These are phyloP conservation scores for Panicum virgatum DNA, from an alignment of 202 grass and related monocot genomes.

Conservation along the genomic window DNA sequence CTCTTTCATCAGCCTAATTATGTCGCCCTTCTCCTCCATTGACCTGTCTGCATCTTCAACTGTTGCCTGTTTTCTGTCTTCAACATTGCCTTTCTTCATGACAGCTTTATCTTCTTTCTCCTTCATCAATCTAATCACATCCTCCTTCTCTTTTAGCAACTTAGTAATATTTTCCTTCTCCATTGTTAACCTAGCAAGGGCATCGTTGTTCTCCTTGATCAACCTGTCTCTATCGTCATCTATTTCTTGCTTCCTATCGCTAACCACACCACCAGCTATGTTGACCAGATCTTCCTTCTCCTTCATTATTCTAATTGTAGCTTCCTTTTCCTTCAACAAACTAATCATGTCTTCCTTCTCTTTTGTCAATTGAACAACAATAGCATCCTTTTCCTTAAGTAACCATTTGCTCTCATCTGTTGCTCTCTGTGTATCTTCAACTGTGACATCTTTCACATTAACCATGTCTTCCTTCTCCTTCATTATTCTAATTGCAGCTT, in stretches of 20 bases:
- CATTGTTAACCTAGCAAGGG: constrained; percentile 28
- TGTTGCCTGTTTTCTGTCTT: constrained; percentile 19
- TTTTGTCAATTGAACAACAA: constrained; percentile 32
- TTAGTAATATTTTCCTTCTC: constrained; percentile 47
- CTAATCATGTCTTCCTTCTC: constrained; percentile 50
- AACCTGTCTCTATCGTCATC: constrained; percentile 37
- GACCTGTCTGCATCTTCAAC: constrained; percentile 23
- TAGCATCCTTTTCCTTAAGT: constrained; percentile 51
- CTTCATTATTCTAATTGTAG: constrained; percentile 47
- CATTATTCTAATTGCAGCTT: constrained; percentile 43
- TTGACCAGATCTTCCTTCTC: constrained; percentile 41
- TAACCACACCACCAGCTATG: constrained; percentile 10
- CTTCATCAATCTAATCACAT: constrained; percentile 41
- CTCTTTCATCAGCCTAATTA: constrained; percentile 50
- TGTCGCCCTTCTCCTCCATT: constrained; percentile 35
- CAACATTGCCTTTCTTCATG: constrained; percentile 22
- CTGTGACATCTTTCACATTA: constrained; percentile 20
- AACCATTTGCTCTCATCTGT: constrained; percentile 19
- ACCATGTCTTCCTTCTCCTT: constrained; percentile 43
- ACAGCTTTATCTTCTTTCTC: constrained; percentile 38
- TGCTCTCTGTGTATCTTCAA: not conserved
- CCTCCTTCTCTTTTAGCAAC: constrained; percentile 44
- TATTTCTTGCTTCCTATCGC: constrained; percentile 24
- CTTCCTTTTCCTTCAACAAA: constrained; percentile 50
- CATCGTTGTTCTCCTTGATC: constrained; percentile 51